These are phyloP conservation scores for Trichoderma citrinoviride DNA, from an alignment of 2,329 filamentous ascomycete species.

Conservation along the genomic window DNA sequence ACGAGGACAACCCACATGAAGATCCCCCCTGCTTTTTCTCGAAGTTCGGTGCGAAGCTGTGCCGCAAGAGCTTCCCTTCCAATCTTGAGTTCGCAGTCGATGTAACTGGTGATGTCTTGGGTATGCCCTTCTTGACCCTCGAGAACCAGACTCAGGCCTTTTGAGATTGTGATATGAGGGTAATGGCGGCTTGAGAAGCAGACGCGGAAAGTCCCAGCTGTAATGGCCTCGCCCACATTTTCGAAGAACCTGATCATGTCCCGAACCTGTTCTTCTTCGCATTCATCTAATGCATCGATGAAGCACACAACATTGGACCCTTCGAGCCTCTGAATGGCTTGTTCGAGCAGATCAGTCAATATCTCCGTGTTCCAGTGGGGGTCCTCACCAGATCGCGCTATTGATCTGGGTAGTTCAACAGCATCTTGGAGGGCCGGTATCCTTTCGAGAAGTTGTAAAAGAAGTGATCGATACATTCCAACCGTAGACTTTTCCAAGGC, in stretches of 20 bases:
- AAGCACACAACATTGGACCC: constrained; percentile 30
- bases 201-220: constrained; percentile 29
- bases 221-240: constrained; percentile 33
- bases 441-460: constrained; percentile 40
- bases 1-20: constrained; percentile 47
- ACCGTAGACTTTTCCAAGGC: constrained; percentile 43
- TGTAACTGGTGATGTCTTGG: constrained; percentile 29
- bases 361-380: neutral
- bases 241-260: constrained; percentile 45
- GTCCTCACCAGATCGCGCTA: constrained; percentile 42
- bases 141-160: constrained; percentile 28
- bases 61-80: constrained; percentile 29
- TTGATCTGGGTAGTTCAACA: constrained; percentile 50
- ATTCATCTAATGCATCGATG: constrained; percentile 48
- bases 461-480: constrained; percentile 50
- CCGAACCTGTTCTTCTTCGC: constrained; percentile 39
- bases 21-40: constrained; percentile 39
- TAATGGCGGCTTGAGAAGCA: constrained; percentile 51
- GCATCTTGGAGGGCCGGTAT: constrained; percentile 25
- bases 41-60: constrained; percentile 27
- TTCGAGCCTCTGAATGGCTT: constrained; percentile 22
- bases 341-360: constrained; percentile 27
- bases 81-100: constrained; percentile 31
- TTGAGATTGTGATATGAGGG: constrained; percentile 38
- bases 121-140: constrained; percentile 31